A percentile compares a stretch with the other conserved stretches of the same genome.
phyloP scores from a whole-genome alignment of 441 rosid genomes.

The Aquilaria agallochum region DNA sequence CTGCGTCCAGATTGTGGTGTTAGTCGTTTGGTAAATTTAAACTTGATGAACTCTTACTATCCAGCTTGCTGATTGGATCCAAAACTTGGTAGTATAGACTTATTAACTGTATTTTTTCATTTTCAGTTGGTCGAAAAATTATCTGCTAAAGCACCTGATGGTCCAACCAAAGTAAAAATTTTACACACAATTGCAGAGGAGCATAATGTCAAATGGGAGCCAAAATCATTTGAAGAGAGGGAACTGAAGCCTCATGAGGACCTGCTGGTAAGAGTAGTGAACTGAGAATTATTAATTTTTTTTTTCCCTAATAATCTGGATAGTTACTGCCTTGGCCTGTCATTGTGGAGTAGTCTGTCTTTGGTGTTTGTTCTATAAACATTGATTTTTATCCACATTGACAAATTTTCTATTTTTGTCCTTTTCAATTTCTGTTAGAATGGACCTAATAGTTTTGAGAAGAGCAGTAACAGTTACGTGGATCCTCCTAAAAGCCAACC shows the following conservation, averaged over 20 bases:
- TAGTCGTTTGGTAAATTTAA: slow-evolving; percentile 67
- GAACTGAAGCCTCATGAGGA: slow-evolving; percentile 49
- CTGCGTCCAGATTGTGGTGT: slow-evolving; percentile 92
- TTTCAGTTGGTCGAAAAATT: slow-evolving; percentile 79
- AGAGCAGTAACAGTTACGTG: slow-evolving; percentile 32
- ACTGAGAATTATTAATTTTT: slow-evolving; percentile 1
- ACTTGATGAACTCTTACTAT: neutral
- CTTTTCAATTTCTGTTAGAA: slow-evolving; percentile 30
- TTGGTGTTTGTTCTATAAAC: neutral
- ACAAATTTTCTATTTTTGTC: neutral
- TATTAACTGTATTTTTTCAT: slow-evolving; percentile 15
- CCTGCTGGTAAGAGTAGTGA: slow-evolving; percentile 44
- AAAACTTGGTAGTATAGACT: neutral
- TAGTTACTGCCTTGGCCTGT: too few species aligned
- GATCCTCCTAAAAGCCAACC: slow-evolving; percentile 35
- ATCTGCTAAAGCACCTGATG: slow-evolving; percentile 83
- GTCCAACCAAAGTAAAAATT: slow-evolving; percentile 73
- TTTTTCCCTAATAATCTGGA: neutral
- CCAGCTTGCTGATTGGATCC: neutral
- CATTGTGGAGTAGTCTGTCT: neutral
- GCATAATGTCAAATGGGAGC: slow-evolving; percentile 78
- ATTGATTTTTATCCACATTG: neutral
- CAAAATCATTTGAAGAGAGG: slow-evolving; percentile 54
- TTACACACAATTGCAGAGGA: slow-evolving; percentile 73
- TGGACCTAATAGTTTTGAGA: slow-evolving; percentile 55